A percentile compares a stretch with the other conserved stretches of the same genome.
These are phyloP conservation scores for Spongispora temasekensis DNA, from an alignment of 1,284 basidiomycete species.

Conservation along the genomic window DNA sequence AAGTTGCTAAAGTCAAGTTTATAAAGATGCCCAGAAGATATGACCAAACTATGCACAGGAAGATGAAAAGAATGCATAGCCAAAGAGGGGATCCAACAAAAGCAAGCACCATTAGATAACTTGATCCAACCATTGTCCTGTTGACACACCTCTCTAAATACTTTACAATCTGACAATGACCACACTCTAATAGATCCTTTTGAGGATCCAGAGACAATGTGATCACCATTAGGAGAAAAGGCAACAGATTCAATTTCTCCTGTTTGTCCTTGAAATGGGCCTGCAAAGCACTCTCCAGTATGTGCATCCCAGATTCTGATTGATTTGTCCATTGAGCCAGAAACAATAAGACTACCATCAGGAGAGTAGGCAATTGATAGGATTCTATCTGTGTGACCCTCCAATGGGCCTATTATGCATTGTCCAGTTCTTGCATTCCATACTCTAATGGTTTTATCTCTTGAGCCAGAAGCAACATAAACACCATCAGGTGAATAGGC, in stretches of 20 bases:
- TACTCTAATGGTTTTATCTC: constrained; percentile 21
- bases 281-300: constrained; percentile 16
- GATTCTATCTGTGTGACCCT: constrained; percentile 13
- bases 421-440: constrained; percentile 19
- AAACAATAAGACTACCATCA: constrained; percentile 16
- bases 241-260: constrained; percentile 8
- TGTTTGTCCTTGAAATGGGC: constrained; percentile 19
- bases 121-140: constrained; percentile 22
- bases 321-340: constrained; percentile 19
- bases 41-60: constrained; percentile 17
- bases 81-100: constrained; percentile 25
- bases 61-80: constrained; percentile 17
- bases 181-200: constrained; percentile 20
- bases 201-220: constrained; percentile 16
- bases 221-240: constrained; percentile 19
- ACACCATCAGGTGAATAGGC: constrained; percentile 20
- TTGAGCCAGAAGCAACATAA: constrained; percentile 17
- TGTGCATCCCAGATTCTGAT: constrained; percentile 17
- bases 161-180: not conserved
- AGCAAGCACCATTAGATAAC: constrained; percentile 2
- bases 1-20: constrained; percentile 14
- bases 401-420: constrained; percentile 18
- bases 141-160: constrained; percentile 11
- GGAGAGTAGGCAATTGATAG: constrained; percentile 22
- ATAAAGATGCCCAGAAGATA: constrained; percentile 9